Percentiles rank a stretch among this genome's conserved stretches.
phyloP scores from a whole-genome alignment of 2,329 filamentous ascomycete genomes.

The Albophoma yamanashiensis region DNA sequence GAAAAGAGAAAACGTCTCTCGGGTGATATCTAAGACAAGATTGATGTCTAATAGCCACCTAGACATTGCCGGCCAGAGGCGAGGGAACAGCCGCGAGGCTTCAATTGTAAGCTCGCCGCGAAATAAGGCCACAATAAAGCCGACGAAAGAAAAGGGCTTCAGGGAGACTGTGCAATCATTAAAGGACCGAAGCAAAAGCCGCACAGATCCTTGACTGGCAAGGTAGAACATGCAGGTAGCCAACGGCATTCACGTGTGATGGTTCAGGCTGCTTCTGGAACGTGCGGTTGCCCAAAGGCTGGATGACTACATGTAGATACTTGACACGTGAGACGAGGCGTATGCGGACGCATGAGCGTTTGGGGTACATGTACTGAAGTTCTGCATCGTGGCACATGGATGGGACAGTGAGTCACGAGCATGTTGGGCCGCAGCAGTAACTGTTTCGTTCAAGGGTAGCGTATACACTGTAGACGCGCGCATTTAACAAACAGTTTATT shows the following conservation, averaged over 20 bases:
- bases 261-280: not conserved
- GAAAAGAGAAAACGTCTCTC: not conserved
- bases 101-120: not conserved
- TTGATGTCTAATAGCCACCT: not conserved
- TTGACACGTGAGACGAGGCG: not conserved
- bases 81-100: not conserved
- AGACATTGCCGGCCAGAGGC: not conserved
- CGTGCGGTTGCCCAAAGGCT: not conserved
- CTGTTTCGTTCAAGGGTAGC: too few species aligned
- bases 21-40: not conserved
- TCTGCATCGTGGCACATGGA: not conserved
- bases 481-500: too few species aligned
- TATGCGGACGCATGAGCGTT: not conserved
- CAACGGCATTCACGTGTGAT: not conserved
- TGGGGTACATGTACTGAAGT: too few species aligned
- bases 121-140: not conserved
- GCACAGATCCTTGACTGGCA: not conserved
- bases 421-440: too few species aligned
- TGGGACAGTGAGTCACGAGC: not conserved
- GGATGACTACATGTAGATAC: too few species aligned
- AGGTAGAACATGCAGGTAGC: too few species aligned
- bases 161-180: not conserved
- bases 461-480: not conserved
- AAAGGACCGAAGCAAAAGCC: too few species aligned
- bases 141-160: not conserved